Base-by-base conservation (phyloP, 768 basidiomycete species). In the Hygrophoropsis aurantiaca region DNA sequence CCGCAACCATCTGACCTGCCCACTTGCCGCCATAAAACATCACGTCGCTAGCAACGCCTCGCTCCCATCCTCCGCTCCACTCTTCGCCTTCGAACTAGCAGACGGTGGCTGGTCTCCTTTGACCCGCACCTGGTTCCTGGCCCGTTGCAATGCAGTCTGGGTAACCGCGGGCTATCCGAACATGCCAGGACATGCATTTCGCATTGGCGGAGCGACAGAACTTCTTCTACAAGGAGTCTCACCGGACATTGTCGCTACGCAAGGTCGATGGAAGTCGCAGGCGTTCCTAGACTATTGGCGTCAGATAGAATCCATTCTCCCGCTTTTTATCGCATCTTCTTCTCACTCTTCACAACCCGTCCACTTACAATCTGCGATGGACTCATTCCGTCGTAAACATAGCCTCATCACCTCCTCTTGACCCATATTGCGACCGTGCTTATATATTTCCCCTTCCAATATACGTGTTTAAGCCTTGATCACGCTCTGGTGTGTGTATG, bases 201-300 rank as follows among this genome's bases (percentile, higher is more conserved):
- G 56, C 3, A 68, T 68, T 6, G 64, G 62, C 0, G 60, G 56
- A 1, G 55, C 67, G 1, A 60, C 65, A 0, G 54, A 62, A 33
- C 54, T 70, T 2, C 61, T 71, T 1, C 49, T 64, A 0, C 42
- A 53, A 1, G 70, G 70, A 4, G 64, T 69, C 10, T 50, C 53
- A 0, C 67, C 67, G 0, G 61, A 67, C 13, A 45, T 71, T 0
- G 66, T 71, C 0, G 54, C 60, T 0, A 42, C 49, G 3, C 50
- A 55, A 15, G 68, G 67, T 0, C 52, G 61, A 4, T 72, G 69
- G 67, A 59, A 61, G 0, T 69, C 67, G 0, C 41, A 61, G 0
- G 32, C 27, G 0, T 69, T 71, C 23, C 43, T 70, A 1, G 18
- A 49, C 0, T 69, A 66, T 33, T 69, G 66, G 67, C 11, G 58